Conservation (phyloP, 495 filamentous ascomycete species). For the Lophiostoma macrostomum region DNA sequence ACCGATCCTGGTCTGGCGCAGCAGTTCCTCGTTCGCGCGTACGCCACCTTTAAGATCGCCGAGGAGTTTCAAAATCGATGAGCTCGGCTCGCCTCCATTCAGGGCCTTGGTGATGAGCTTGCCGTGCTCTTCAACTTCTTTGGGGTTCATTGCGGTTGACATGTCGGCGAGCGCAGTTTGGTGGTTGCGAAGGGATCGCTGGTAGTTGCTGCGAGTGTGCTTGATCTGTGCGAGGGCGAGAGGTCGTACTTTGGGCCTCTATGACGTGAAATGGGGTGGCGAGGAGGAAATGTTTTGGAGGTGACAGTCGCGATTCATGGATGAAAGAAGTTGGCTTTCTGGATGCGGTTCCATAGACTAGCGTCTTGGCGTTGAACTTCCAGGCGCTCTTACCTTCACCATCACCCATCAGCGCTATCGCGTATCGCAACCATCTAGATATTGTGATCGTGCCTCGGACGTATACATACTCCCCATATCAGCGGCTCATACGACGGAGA, state of each 20-base stretch:
- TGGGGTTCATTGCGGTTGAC: slow-evolving; percentile 64
- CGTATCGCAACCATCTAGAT: too few species aligned
- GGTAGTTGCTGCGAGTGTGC: not conserved
- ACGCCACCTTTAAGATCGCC: slow-evolving; percentile 74
- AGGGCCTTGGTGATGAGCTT: slow-evolving; percentile 74
- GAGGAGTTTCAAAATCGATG: slow-evolving; percentile 64
- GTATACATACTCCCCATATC: too few species aligned
- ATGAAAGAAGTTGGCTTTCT: too few species aligned
- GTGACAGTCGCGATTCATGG: too few species aligned
- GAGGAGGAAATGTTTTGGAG: too few species aligned
- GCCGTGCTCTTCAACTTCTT: slow-evolving; percentile 70
- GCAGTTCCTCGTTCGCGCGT: slow-evolving; percentile 79
- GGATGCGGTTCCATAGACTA: too few species aligned
- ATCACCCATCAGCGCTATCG: too few species aligned
- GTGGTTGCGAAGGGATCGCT: not conserved
- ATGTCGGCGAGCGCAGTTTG: not conserved
- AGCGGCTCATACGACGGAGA: not conserved
- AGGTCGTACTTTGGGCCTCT: not conserved
- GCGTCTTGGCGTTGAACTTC: too few species aligned
- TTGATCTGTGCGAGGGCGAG: not conserved
- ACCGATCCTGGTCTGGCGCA: slow-evolving; percentile 84
- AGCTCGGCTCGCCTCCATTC: slow-evolving; percentile 61
- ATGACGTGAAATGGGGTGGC: too few species aligned
- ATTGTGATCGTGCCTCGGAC: too few species aligned
- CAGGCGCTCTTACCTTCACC: too few species aligned